These are phyloP conservation scores for Aspergillus tubingensis DNA, from an alignment of 2,329 filamentous ascomycete species.

Conservation along the genomic window DNA sequence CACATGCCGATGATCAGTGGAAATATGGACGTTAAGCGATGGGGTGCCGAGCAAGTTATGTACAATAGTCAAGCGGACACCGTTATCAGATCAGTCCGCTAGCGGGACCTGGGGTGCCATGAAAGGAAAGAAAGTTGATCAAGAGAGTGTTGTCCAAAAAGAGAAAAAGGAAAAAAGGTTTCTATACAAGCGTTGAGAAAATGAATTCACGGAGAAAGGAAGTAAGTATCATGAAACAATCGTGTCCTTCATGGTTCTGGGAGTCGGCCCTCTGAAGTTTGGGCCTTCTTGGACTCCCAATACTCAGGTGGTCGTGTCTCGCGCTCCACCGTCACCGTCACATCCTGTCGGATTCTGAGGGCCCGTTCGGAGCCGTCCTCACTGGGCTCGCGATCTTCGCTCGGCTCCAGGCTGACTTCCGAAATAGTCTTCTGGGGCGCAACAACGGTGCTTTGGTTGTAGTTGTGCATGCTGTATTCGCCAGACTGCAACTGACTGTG, in stretches of 20 bases:
- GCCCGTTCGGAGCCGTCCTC: conserved; percentile 42
- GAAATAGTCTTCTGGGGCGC: conserved; percentile 32
- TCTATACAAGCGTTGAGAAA: background rate
- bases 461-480: conserved; percentile 35
- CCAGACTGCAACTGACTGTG: conserved; percentile 30
- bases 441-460: conserved; percentile 28
- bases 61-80: conserved; percentile 3
- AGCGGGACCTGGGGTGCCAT: background rate
- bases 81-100: conserved; percentile 1
- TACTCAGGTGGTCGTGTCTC: conserved; percentile 19
- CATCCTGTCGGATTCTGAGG: conserved; percentile 42
- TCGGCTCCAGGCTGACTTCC: conserved; percentile 29
- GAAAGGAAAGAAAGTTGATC: background rate
- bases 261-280: background rate
- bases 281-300: conserved; percentile 8
- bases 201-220: background rate
- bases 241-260: conserved; percentile 14
- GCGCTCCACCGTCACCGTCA: conserved; percentile 35
- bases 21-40: background rate
- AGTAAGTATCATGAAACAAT: background rate
- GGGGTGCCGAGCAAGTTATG: background rate
- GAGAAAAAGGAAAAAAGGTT: background rate
- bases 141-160: background rate
- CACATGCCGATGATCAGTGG: conserved; percentile 2
- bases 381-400: conserved; percentile 34